Conservation (phyloP, 768 basidiomycete species). For the Hygrophoropsis aurantiaca region DNA sequence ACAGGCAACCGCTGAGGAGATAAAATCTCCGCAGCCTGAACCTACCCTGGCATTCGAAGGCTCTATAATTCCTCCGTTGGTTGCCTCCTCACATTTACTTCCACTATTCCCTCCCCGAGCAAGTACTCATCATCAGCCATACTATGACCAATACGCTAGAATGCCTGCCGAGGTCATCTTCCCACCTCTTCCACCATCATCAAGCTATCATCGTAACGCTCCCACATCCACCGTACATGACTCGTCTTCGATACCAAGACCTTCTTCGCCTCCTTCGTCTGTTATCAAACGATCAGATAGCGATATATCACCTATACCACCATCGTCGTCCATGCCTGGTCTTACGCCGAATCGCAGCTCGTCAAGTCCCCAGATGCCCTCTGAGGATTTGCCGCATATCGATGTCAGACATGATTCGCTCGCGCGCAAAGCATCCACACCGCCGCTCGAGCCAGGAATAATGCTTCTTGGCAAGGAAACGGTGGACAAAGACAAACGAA, state of each 20-base stretch:
- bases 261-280: constrained; percentile 23
- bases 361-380: constrained; percentile 56
- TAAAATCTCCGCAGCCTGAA: constrained; percentile 18
- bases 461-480: constrained; percentile 8
- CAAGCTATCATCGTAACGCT: constrained; percentile 36
- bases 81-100: constrained; percentile 22
- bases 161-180: constrained; percentile 68
- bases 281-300: constrained; percentile 19
- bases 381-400: constrained; percentile 20
- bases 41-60: constrained; percentile 18
- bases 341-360: constrained; percentile 63
- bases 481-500: constrained; percentile 15
- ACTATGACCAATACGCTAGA: constrained; percentile 62
- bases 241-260: not conserved
- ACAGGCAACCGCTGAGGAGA: constrained; percentile 17
- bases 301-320: constrained; percentile 26
- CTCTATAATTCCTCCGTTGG: constrained; percentile 19
- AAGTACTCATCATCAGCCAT: constrained; percentile 70
- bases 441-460: constrained; percentile 12
- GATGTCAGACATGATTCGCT: constrained; percentile 3
- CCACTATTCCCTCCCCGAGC: constrained; percentile 54
- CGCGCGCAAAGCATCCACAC: constrained; percentile 14
- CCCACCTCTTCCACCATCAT: constrained; percentile 64
- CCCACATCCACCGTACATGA: constrained; percentile 10
- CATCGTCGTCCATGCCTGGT: constrained; percentile 52